Evolutionary conservation across 371 early-diverging fungal genomes (phyloP).

Genomic region (Thermomucor indicae-seudaticae): DNA sequence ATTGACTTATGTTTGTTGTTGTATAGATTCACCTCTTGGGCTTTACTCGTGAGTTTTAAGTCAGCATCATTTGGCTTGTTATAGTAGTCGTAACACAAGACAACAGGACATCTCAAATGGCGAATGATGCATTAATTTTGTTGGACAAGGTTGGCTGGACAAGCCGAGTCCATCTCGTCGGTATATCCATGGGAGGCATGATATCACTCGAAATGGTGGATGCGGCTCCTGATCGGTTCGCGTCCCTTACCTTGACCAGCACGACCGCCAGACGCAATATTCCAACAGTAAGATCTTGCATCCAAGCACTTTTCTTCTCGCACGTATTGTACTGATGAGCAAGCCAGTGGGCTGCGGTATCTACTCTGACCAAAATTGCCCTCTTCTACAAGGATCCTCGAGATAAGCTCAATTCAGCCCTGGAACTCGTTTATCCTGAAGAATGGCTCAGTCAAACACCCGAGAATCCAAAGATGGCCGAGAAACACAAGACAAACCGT

Average conservation of each 20-base stretch:
- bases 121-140: slow-evolving; percentile 59
- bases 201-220: slow-evolving; percentile 58
- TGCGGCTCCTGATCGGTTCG: slow-evolving; percentile 26
- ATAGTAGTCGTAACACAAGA: neutral
- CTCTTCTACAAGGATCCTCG: slow-evolving; percentile 23
- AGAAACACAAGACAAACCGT: slow-evolving; percentile 22
- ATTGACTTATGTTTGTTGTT: neutral
- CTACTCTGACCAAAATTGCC: slow-evolving; percentile 25
- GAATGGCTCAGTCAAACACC: slow-evolving; percentile 28
- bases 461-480: slow-evolving; percentile 2
- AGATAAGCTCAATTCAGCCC: slow-evolving; percentile 30
- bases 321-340: neutral
- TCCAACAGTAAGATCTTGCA: slow-evolving; percentile 32
- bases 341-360: slow-evolving; percentile 27
- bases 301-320: neutral
- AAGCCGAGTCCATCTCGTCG: slow-evolving; percentile 56
- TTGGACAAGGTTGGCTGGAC: slow-evolving; percentile 66
- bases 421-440: slow-evolving; percentile 33
- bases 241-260: slow-evolving; percentile 41
- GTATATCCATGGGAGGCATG: slow-evolving; percentile 82
- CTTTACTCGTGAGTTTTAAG: slow-evolving; percentile 21
- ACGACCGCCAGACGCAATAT: slow-evolving; percentile 38
- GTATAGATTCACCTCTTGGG: slow-evolving; percentile 18
- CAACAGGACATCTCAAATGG: slow-evolving; percentile 62
- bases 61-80: slow-evolving; percentile 7